Percentiles rank a stretch among this genome's conserved stretches.
Conservation (phyloP, 192 early-diverging fungal species). For the Allomyces javanicus region DNA sequence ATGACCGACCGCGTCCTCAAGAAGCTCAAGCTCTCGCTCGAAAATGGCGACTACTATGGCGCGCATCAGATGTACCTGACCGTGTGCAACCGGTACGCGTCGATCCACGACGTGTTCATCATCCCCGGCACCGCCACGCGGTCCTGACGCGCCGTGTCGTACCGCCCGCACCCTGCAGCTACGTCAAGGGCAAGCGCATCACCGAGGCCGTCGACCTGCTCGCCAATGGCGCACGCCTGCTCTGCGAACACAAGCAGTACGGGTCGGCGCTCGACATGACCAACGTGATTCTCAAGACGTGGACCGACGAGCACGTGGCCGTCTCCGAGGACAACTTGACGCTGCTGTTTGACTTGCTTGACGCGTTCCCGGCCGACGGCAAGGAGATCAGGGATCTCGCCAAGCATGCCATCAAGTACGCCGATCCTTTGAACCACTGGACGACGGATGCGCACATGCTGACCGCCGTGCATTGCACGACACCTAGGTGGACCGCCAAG, state of each 20-base stretch:
- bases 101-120: background rate
- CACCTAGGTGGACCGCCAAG: constrained; percentile 36
- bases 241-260: constrained; percentile 59
- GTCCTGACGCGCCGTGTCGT: background rate
- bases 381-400: constrained; percentile 28
- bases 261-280: constrained; percentile 67
- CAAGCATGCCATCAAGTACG: constrained; percentile 28
- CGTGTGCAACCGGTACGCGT: constrained; percentile 52
- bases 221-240: constrained; percentile 52
- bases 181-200: constrained; percentile 72
- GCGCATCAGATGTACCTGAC: constrained; percentile 95
- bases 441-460: no score
- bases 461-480: background rate
- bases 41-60: constrained; percentile 81
- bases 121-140: background rate
- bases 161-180: constrained; percentile 18
- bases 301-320: constrained; percentile 38
- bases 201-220: constrained; percentile 55
- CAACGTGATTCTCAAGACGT: constrained; percentile 63
- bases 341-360: constrained; percentile 42
- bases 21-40: constrained; percentile 42
- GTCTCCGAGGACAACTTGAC: constrained; percentile 39
- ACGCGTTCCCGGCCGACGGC: constrained; percentile 30
- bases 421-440: constrained; percentile 8
- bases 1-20: constrained; percentile 43